Base-by-base conservation (phyloP, 2,329 filamentous ascomycete species). In the Trichoderma breve region DNA sequence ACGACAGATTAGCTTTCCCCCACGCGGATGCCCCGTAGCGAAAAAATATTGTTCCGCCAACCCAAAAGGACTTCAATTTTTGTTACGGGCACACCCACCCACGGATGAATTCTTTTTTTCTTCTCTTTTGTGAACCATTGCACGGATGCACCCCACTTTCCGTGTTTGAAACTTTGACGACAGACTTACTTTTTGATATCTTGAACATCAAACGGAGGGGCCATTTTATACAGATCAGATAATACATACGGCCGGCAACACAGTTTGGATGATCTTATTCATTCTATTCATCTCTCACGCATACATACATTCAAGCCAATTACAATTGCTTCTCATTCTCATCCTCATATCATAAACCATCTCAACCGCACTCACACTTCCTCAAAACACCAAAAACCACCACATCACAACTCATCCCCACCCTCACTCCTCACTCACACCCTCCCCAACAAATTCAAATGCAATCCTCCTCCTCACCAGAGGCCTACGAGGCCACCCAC, bases 401-500 rank as follows among this genome's bases (percentile, higher is more conserved):
- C 26, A 30, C 55, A 58, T 36, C 60, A 62, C 21, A 64, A 64
- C 36, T 11, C 62, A 58, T 39, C 30, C n/a, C 39, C 66, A 28
- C 28, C 57, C 30, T 15, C 15, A 28, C 32, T n/a, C 9, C 11
- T 12, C 24, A 32, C n/a, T 4, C 34, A 12, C 34, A 6, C 34
- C 18, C 39, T 8, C 39, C 39, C 39, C 18, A 30, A 18, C 36
- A 39, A 28, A 21, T n/a, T n/a, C n/a, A 21, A 57, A 63, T 55
- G 51, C 30, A 51, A 3, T 34, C 60, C 21, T 51, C 60, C 21
- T 51, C 71, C 36, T 30, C 79, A 18, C 85, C 87, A 36, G 86
- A 87, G 74, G 81, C 82, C 36, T 98, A 97, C 83, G 96, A 99
- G 83, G 87, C 91, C 74, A 84, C 91, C 75, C 93, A 98, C 82